phyloP scores from a whole-genome alignment of 108 stramenopile genomes.

The Pseudonitzschia pungens region DNA sequence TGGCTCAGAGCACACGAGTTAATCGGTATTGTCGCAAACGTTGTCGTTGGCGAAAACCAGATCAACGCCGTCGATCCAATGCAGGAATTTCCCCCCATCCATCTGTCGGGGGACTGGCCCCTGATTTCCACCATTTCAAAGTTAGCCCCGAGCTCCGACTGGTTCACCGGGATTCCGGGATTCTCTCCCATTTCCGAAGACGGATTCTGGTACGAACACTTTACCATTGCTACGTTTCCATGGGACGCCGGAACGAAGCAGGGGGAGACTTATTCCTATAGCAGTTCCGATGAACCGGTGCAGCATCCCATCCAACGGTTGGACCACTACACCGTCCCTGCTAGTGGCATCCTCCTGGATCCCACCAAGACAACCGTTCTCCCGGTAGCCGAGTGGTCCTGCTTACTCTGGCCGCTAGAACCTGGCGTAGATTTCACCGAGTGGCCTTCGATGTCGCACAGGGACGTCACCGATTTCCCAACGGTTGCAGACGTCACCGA shows the following conservation, averaged over 20 bases:
- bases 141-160: slow-evolving; percentile 28
- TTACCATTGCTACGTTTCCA: slow-evolving; percentile 22
- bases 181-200: slow-evolving; percentile 1
- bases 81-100: neutral
- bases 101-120: neutral
- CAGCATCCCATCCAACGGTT: slow-evolving; percentile 9
- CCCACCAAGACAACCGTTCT: neutral
- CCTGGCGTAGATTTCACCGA: too few species aligned
- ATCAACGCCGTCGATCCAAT: neutral
- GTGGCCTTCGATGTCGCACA: too few species aligned
- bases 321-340: neutral
- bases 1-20: too few species aligned
- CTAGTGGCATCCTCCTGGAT: slow-evolving; percentile 5
- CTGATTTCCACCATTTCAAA: slow-evolving; percentile 21
- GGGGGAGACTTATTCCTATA: slow-evolving; percentile 8
- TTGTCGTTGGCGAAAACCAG: neutral
- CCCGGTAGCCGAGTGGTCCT: neutral
- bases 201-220: slow-evolving; percentile 13
- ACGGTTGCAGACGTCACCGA: too few species aligned
- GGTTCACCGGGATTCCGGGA: slow-evolving; percentile 26
- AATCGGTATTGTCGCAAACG: neutral
- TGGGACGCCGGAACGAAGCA: slow-evolving; percentile 29
- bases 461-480: too few species aligned
- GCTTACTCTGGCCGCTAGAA: neutral
- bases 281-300: neutral